Evolutionary conservation across 192 early-diverging fungal species (phyloP), one percentile per base, ranked within the genome.

Genomic region (Podila verticillata): DNA sequence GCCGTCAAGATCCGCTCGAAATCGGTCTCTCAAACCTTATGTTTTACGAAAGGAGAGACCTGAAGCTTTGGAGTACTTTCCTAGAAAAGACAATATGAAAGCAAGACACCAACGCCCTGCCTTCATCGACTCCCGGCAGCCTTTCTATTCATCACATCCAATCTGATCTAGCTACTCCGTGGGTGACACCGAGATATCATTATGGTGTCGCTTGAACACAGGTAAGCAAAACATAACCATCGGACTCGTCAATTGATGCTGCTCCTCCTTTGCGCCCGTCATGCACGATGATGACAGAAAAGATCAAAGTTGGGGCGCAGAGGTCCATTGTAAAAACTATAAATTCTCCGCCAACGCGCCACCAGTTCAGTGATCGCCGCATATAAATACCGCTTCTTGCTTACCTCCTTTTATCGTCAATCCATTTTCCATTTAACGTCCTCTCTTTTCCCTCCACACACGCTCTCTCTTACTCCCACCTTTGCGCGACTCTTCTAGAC

Each of bases 311-410:
- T 65, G 63, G 63, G n/a, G n/a, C n/a, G n/a, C n/a, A n/a, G n/a
- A n/a, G n/a, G n/a, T n/a, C n/a, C n/a, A n/a, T n/a, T 44, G 63
- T 32, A 65, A 65, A 65, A 51, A 13, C 15, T n/a, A 30, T 48
- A 65, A 47, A 32, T 48, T 51, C 9, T 65, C 29, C 29, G 29
- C 48, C 63, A 65, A 12, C 17, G 48, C 63, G 63, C 63, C 63
- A 51, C 63, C 63, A 65, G 61, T 44, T 39, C 36, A 39, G 28
- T 65, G 48, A 19, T 31, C 17, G 48, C 29, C 0, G 48, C 13
- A 30, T 65, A 65, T 65, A 65, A 65, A 65, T 65, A 65, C 63
- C 48, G 28, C 63, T 31, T 65, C 63, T 65, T 65, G 63, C 29
- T 7, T 65, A 28, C 47, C 48, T 31, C 26, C 9, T 48, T 29